A percentile compares a stretch with the other conserved stretches of the same genome.
Conservation (phyloP, 371 early-diverging fungal species). For the Ordospora pajunii region DNA sequence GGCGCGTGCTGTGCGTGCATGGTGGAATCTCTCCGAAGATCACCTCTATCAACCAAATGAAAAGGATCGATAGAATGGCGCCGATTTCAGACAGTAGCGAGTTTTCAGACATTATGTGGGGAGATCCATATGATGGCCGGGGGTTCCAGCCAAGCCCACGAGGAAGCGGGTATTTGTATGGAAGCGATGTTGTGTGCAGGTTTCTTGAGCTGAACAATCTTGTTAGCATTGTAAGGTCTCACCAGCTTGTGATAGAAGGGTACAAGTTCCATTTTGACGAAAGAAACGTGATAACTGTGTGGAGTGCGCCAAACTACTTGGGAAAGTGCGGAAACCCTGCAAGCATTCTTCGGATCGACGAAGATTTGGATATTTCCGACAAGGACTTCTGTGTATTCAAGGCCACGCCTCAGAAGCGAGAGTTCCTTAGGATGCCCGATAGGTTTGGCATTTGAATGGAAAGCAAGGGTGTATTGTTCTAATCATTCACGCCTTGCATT, state of each 20-base stretch:
- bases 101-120: conserved; percentile 59
- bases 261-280: conserved; percentile 58
- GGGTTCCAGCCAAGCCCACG: conserved; percentile 54
- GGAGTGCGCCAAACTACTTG: conserved; percentile 62
- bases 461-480: too few relatives aligned
- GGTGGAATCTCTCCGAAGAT: conserved; percentile 61
- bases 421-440: not conserved
- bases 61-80: conserved; percentile 51
- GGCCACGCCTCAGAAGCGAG: conserved; percentile 13
- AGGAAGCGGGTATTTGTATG: conserved; percentile 58
- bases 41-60: conserved; percentile 50
- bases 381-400: conserved; percentile 50
- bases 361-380: conserved; percentile 38
- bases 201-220: conserved; percentile 58
- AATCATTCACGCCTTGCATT: too few relatives aligned
- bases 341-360: conserved; percentile 47
- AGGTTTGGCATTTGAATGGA: not conserved
- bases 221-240: conserved; percentile 56
- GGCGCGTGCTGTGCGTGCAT: conserved; percentile 59
- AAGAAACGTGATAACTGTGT: conserved; percentile 58
- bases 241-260: conserved; percentile 61
- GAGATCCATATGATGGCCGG: conserved; percentile 50
- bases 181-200: conserved; percentile 53
- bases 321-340: conserved; percentile 59
- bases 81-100: conserved; percentile 28